phyloP scores from a whole-genome alignment of 768 basidiomycete species.

The Serendipita indica region DNA sequence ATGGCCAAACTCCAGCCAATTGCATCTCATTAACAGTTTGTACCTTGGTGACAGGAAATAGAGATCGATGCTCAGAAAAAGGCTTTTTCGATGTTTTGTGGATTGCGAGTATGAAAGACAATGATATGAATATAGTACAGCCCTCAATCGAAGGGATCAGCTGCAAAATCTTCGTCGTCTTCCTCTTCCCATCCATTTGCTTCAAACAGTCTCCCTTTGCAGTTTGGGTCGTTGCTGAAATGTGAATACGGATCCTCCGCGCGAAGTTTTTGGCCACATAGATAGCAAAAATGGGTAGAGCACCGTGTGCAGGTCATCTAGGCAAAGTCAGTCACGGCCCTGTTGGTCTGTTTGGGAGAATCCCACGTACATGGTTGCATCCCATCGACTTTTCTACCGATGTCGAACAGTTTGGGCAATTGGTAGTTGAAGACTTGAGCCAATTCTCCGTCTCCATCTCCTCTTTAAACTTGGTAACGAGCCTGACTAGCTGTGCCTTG shows the following conservation, averaged over 20 bases:
- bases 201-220: conserved; percentile 9
- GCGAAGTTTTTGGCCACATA: conserved; percentile 45
- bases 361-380: conserved; percentile 68
- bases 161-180: neutral
- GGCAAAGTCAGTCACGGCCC: conserved; percentile 15
- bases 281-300: conserved; percentile 65
- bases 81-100: no score
- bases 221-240: conserved; percentile 24
- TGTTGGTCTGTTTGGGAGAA: conserved; percentile 19
- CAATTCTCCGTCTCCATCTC: conserved; percentile 61
- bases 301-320: conserved; percentile 75
- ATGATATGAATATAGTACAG: no score
- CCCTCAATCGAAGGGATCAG: neutral
- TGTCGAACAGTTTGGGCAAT: conserved; percentile 17
- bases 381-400: conserved; percentile 45
- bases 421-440: conserved; percentile 52
- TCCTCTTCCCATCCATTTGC: conserved; percentile 10
- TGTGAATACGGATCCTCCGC: conserved; percentile 47
- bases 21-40: no score
- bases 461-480: conserved; percentile 53
- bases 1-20: no score
- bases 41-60: no score
- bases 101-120: no score
- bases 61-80: no score
- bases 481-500: conserved; percentile 37